These are phyloP conservation scores for Neurospora intermedia DNA, from an alignment of 495 filamentous ascomycete genomes.

Conservation along the genomic window DNA sequence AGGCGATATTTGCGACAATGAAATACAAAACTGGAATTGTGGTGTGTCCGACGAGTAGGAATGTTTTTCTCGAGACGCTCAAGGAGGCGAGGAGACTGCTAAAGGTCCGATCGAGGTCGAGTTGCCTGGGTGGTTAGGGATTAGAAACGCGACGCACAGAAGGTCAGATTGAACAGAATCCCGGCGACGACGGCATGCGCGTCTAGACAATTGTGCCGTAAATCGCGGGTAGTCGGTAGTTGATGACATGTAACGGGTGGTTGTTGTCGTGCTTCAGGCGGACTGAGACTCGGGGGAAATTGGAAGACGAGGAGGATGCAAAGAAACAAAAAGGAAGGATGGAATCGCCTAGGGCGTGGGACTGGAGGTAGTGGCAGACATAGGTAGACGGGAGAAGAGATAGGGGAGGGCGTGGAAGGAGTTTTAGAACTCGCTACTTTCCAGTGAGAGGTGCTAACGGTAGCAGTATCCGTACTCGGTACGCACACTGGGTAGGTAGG, in stretches of 20 bases:
- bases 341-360: not conserved
- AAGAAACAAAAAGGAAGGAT: not conserved
- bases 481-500: not conserved
- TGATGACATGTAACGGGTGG: not conserved
- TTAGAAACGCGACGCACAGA: not conserved
- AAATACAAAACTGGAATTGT: not conserved
- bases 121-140: not conserved
- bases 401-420: not conserved
- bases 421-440: not conserved
- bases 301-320: not conserved
- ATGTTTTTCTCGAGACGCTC: not conserved
- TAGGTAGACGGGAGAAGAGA: not conserved
- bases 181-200: not conserved
- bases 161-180: not conserved
- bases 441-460: not conserved
- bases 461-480: not conserved
- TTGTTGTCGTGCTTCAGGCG: not conserved
- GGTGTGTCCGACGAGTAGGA: not conserved
- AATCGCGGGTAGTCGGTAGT: not conserved
- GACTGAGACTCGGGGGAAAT: not conserved
- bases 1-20: not conserved
- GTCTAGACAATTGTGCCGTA: not conserved
- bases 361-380: not conserved
- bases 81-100: not conserved
- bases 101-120: not conserved